Evolutionary conservation across 441 rosid species (phyloP), one percentile per base, ranked within the genome.

Genomic region (Gossypium gossypioides): DNA sequence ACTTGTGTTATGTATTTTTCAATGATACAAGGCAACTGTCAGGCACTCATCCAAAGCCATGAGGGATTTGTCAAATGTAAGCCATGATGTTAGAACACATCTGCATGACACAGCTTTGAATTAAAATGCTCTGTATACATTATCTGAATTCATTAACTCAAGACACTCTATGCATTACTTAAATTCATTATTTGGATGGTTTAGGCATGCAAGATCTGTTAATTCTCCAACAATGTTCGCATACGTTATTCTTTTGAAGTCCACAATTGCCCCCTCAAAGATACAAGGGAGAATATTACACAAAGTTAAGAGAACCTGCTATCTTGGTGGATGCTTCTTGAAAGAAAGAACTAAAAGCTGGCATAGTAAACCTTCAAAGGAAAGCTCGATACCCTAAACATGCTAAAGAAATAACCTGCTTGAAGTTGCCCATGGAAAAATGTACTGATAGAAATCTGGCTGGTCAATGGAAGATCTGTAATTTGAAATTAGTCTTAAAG

Each of bases 181-280:
- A 15, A 40, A 63, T 40, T 63, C 51, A 63, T 63, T 40, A 40
- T 63, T 63, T 63, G 52, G 68, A 63, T 19, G 44, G 52, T 40
- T 62, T 63, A 63, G 27, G 29, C 29, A 8, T 63, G 27, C 27
- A 63, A 37, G 7, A 37, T 40, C 50, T 9, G 68, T 12, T 18
- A 22, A 63, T 40, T 63, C 68, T 40, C 51, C 16, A 37, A 63
- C 16, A 62, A 62, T 4, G 19, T 37, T 37, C 6, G 51, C 48
- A 19, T 7, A 40, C 21, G 51, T 18, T 63, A 63, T 44, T 37
- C 48, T 63, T 37, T 63, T n/a, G 22, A 40, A 37, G 51, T 10
- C 25, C 51, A 37, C 51, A 19, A 40, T 63, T 37, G 68, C 27
- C 68, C 42, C 68, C 29, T 40, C 21, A 63, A 40, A 63, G 68